Evolutionary conservation across 768 basidiomycete species (phyloP).

Genomic region (Russula sp.): DNA sequence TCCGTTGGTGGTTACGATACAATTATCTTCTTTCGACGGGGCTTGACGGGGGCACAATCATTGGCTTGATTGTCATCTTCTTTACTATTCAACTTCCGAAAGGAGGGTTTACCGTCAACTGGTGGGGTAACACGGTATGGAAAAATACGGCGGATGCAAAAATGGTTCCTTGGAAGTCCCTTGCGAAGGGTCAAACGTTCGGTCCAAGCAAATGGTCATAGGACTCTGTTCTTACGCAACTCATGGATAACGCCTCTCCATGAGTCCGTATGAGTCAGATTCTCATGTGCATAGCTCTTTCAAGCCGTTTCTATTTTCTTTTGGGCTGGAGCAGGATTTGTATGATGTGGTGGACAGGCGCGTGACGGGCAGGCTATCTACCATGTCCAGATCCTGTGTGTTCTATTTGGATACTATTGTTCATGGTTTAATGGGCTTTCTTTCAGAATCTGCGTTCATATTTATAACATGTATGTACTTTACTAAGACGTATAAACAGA

Average conservation of each 20-base stretch:
- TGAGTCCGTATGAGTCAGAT: too few species aligned
- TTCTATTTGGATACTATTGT: too few species aligned
- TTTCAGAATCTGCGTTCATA: too few species aligned
- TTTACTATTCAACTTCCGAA: slow-evolving; percentile 52
- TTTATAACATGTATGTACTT: too few species aligned
- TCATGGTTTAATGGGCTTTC: too few species aligned
- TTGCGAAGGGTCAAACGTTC: slow-evolving; percentile 45
- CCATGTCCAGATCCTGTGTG: too few species aligned
- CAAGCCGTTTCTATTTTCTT: too few species aligned
- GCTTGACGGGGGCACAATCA: slow-evolving; percentile 56
- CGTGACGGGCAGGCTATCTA: too few species aligned
- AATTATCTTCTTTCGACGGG: slow-evolving; percentile 81
- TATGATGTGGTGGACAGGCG: too few species aligned
- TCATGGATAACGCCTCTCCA: background rate
- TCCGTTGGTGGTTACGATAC: slow-evolving; percentile 65
- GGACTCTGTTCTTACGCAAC: background rate
- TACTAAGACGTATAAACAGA: too few species aligned
- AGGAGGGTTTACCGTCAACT: slow-evolving; percentile 47
- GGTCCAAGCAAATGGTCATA: slow-evolving; percentile 38
- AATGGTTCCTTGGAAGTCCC: slow-evolving; percentile 45
- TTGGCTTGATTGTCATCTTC: slow-evolving; percentile 55
- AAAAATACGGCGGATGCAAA: slow-evolving; percentile 61
- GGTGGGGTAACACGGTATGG: slow-evolving; percentile 84
- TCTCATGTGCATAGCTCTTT: too few species aligned
- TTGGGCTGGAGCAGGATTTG: too few species aligned